These are phyloP conservation scores for Phytophthora cactorum DNA, from an alignment of 352 stramenopile species.

Conservation along the genomic window DNA sequence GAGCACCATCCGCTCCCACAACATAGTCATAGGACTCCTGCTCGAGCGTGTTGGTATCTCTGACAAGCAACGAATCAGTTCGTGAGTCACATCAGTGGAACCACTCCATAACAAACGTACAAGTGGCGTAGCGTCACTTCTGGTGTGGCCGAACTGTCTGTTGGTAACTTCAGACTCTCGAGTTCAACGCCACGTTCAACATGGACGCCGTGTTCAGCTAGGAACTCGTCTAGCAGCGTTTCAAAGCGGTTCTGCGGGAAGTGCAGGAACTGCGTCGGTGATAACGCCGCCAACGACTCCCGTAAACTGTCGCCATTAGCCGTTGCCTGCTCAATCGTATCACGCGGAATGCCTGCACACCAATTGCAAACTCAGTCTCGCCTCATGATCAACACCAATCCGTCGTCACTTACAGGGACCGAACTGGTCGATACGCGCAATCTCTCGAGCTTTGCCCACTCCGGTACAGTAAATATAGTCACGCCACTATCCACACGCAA, in stretches of 20 bases:
- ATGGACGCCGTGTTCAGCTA: slow-evolving; percentile 46
- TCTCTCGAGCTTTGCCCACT: slow-evolving; percentile 65
- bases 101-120: slow-evolving; percentile 38
- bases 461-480: slow-evolving; percentile 88
- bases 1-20: slow-evolving; percentile 91
- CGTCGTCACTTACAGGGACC: slow-evolving; percentile 51
- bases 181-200: slow-evolving; percentile 76
- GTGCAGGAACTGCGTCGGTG: slow-evolving; percentile 83
- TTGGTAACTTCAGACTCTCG: slow-evolving; percentile 36
- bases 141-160: slow-evolving; percentile 2
- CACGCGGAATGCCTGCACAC: slow-evolving; percentile 54
- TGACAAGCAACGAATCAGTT: slow-evolving; percentile 19
- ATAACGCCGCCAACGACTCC: slow-evolving; percentile 50
- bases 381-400: not conserved
- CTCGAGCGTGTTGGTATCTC: slow-evolving; percentile 52
- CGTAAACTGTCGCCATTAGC: slow-evolving; percentile 42
- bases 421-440: slow-evolving; percentile 86
- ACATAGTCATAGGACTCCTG: slow-evolving; percentile 78
- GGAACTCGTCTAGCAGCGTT: slow-evolving; percentile 59
- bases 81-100: not conserved
- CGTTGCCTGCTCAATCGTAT: slow-evolving; percentile 15
- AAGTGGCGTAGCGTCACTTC: slow-evolving; percentile 51
- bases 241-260: slow-evolving; percentile 89
- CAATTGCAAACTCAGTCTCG: slow-evolving; percentile 18
- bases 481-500: slow-evolving; percentile 59